phyloP scores from a whole-genome alignment of 139 green algal genomes.

The Prasinococcaceae sp. region DNA sequence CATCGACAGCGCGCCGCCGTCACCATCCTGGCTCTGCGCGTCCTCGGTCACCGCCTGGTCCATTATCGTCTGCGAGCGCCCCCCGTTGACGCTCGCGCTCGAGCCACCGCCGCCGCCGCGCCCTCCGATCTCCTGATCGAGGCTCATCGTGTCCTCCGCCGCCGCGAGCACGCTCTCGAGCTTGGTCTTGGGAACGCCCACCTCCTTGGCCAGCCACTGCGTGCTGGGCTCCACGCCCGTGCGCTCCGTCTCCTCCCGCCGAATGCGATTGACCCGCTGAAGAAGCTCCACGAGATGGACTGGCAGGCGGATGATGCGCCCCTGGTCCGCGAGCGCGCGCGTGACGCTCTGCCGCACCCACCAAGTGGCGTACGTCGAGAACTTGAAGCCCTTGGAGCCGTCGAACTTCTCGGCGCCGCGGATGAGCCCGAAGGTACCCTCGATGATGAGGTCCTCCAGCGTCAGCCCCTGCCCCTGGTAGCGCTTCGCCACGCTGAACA shows the following conservation, averaged over 20 bases:
- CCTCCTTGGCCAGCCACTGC: not conserved
- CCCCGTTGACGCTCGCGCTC: not conserved
- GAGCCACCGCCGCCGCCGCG: not conserved
- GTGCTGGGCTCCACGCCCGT: not conserved
- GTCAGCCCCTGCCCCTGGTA: slow-evolving; percentile 12
- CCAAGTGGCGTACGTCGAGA: slow-evolving; percentile 94
- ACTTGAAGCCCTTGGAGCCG: slow-evolving; percentile 70
- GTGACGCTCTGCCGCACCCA: slow-evolving; percentile 76
- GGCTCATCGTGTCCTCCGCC: not conserved
- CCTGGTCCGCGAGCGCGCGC: not conserved
- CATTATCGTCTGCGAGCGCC: not conserved
- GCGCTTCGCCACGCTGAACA: slow-evolving; percentile 23
- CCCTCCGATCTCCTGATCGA: not conserved
- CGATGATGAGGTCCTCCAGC: slow-evolving; percentile 22
- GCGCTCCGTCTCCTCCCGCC: slow-evolving; percentile 3
- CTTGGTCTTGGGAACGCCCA: slow-evolving; percentile 3
- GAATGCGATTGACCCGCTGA: not conserved
- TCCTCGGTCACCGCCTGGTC: slow-evolving; percentile 7
- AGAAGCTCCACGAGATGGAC: slow-evolving; percentile 8
- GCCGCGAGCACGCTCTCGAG: not conserved
- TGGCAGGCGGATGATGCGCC: slow-evolving; percentile 10
- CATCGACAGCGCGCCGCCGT: too few species aligned
- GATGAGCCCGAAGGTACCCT: slow-evolving; percentile 63
- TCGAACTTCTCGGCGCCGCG: slow-evolving; percentile 84
- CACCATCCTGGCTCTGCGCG: too few species aligned